A percentile compares a stretch with the other conserved stretches of the same genome.
Conservation (phyloP, 768 basidiomycete genomes). For the Phlebiopsis gigantea region DNA sequence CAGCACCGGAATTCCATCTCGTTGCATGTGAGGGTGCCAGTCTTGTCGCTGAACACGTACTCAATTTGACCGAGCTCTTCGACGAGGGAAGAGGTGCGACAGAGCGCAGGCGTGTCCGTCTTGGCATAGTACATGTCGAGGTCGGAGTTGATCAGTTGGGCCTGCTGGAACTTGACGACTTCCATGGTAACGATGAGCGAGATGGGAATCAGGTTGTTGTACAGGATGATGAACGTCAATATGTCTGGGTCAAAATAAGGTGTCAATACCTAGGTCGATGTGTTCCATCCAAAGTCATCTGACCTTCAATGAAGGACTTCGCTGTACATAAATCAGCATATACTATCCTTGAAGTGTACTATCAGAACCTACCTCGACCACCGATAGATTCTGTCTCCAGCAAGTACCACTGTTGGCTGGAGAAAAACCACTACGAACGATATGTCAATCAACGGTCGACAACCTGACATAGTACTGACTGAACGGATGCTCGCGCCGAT, state of each 20-base stretch:
- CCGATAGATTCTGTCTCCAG: conserved; percentile 53
- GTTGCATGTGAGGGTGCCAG: conserved; percentile 92
- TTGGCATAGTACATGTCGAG: conserved; percentile 96
- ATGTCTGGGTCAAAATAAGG: conserved; percentile 55
- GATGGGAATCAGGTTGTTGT: conserved; percentile 99
- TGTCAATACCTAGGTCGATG: background rate
- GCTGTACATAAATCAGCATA: conserved; percentile 35
- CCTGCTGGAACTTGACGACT: conserved; percentile 98
- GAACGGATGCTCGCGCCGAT: conserved; percentile 88
- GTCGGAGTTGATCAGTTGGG: conserved; percentile 94
- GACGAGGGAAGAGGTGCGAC: conserved; percentile 95
- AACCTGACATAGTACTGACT: conserved; percentile 31
- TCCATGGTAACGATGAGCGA: conserved; percentile 99
- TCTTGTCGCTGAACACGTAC: conserved; percentile 94
- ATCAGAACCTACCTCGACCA: conserved; percentile 47
- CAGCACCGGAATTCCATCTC: conserved; percentile 97
- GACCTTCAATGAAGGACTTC: conserved; percentile 81
- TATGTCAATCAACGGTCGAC: background rate
- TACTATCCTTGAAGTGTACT: background rate
- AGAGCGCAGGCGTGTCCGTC: conserved; percentile 95
- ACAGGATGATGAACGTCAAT: conserved; percentile 95
- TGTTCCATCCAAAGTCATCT: background rate
- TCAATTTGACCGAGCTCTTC: conserved; percentile 99
- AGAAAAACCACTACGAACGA: conserved; percentile 70
- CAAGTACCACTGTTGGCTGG: conserved; percentile 88